Conservation (phyloP, 306 rosid genomes). For the Pterocarpus macrocarpus region DNA sequence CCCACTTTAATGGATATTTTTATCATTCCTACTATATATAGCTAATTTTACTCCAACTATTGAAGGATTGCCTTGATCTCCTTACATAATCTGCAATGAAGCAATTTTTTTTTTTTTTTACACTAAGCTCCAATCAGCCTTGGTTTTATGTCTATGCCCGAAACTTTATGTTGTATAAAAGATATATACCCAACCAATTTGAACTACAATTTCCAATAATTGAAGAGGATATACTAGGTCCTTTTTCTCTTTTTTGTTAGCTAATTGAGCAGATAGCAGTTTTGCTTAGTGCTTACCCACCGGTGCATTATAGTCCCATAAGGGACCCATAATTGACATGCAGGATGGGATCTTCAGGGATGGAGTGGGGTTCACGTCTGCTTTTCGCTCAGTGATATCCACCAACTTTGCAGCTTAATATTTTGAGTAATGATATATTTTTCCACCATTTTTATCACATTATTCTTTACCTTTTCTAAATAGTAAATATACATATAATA, state of each 20-base stretch:
- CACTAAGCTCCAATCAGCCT: no score
- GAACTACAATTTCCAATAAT: neutral
- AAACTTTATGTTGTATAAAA: neutral
- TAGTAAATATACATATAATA: no score
- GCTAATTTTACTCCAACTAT: no score
- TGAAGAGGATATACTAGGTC: neutral
- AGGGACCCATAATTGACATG: slow-evolving; percentile 32
- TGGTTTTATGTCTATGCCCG: no score
- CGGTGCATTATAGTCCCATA: slow-evolving; percentile 29
- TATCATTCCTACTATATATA: no score
- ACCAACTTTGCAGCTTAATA: slow-evolving; percentile 36
- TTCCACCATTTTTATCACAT: no score
- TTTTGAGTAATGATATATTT: neutral
- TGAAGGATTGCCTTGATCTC: neutral
- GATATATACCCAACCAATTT: slow-evolving; percentile 11
- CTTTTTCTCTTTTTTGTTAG: slow-evolving; percentile 19
- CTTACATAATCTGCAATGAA: neutral
- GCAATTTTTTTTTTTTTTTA: no score
- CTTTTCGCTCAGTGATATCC: slow-evolving; percentile 46
- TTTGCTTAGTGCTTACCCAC: slow-evolving; percentile 19
- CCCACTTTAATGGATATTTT: no score
- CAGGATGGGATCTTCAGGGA: slow-evolving; percentile 34
- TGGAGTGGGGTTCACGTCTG: slow-evolving; percentile 37
- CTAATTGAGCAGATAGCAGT: slow-evolving; percentile 21
- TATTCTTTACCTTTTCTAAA: no score